These are phyloP conservation scores for Fusarium nelsonii DNA, from an alignment of 2,329 filamentous ascomycete genomes.

Conservation along the genomic window DNA sequence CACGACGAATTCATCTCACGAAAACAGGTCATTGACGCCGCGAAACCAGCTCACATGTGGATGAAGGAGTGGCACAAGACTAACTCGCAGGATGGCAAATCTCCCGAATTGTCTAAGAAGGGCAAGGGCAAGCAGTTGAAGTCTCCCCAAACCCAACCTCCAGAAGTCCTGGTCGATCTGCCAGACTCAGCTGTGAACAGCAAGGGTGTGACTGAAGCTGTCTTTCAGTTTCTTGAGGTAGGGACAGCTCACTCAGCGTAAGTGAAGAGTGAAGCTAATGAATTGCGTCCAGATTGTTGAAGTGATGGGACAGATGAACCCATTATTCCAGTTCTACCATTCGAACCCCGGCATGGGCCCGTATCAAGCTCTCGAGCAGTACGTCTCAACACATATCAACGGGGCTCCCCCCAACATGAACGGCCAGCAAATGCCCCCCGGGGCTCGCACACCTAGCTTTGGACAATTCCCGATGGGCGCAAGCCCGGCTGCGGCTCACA, in stretches of 20 bases:
- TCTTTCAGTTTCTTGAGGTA: constrained; percentile 75
- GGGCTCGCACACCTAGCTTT: constrained; percentile 67
- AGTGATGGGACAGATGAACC: constrained; percentile 75
- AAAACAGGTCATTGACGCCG: constrained; percentile 70
- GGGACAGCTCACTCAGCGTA: constrained; percentile 39
- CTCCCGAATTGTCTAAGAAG: constrained; percentile 77
- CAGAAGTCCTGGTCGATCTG: constrained; percentile 68
- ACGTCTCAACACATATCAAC: constrained; percentile 64
- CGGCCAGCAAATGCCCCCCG: constrained; percentile 62
- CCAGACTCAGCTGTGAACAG: constrained; percentile 69
- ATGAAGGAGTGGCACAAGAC: constrained; percentile 73
- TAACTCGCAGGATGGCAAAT: constrained; percentile 70
- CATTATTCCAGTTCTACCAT: constrained; percentile 70
- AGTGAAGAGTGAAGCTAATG: constrained; percentile 43
- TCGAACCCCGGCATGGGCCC: constrained; percentile 66
- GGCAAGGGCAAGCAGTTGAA: constrained; percentile 69
- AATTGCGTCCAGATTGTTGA: constrained; percentile 66
- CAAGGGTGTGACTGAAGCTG: constrained; percentile 70
- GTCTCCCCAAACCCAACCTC: constrained; percentile 69
- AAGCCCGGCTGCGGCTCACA: constrained; percentile 70
- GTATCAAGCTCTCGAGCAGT: constrained; percentile 71
- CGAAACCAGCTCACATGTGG: constrained; percentile 73
- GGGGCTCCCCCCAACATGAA: constrained; percentile 57
- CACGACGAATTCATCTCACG: constrained; percentile 89
- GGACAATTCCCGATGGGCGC: constrained; percentile 69